Percentiles rank a stretch among this genome's conserved stretches.
These are phyloP conservation scores for Aspergillus sclerotialis DNA, from an alignment of 2,329 filamentous ascomycete genomes.

Conservation along the genomic window DNA sequence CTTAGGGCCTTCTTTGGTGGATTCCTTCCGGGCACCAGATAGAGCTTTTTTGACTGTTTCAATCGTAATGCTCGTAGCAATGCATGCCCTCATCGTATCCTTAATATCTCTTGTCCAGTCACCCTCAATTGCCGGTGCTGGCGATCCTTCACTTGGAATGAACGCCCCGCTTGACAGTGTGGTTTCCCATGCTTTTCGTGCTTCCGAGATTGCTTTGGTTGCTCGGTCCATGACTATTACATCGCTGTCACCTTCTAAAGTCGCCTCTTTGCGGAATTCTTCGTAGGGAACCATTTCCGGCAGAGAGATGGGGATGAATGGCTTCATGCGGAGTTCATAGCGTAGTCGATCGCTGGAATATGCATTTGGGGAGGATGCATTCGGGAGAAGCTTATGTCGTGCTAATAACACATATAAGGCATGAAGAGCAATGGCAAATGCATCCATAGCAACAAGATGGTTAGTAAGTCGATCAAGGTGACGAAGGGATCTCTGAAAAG, in stretches of 20 bases:
- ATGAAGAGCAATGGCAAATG: slow-evolving; percentile 46
- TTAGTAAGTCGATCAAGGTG: slow-evolving; percentile 56
- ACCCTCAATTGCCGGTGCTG: slow-evolving; percentile 46
- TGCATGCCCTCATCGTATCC: slow-evolving; percentile 61
- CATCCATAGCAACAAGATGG: slow-evolving; percentile 57
- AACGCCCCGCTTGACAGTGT: slow-evolving; percentile 34
- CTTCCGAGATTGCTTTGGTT: slow-evolving; percentile 30
- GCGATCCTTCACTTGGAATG: slow-evolving; percentile 20
- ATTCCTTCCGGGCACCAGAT: slow-evolving; percentile 6
- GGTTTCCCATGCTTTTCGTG: slow-evolving; percentile 38
- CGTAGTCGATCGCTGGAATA: slow-evolving; percentile 63
- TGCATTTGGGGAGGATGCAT: slow-evolving; percentile 45
- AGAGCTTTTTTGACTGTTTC: slow-evolving; percentile 51
- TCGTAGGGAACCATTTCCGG: slow-evolving; percentile 61
- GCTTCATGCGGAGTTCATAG: slow-evolving; percentile 81
- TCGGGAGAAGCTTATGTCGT: slow-evolving; percentile 46
- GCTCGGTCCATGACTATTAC: slow-evolving; percentile 33
- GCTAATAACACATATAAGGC: slow-evolving; percentile 60
- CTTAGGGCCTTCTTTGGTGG: slow-evolving; percentile 1
- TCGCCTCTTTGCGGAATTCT: slow-evolving; percentile 46
- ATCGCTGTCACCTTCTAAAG: slow-evolving; percentile 39
- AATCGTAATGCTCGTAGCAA: slow-evolving; percentile 61
- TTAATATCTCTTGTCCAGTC: slow-evolving; percentile 57
- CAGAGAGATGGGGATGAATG: slow-evolving; percentile 63
- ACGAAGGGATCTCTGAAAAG: slow-evolving; percentile 35